These are phyloP conservation scores for Wickerhamomyces alni DNA, from an alignment of 805 yeast genomes.

Conservation along the genomic window DNA sequence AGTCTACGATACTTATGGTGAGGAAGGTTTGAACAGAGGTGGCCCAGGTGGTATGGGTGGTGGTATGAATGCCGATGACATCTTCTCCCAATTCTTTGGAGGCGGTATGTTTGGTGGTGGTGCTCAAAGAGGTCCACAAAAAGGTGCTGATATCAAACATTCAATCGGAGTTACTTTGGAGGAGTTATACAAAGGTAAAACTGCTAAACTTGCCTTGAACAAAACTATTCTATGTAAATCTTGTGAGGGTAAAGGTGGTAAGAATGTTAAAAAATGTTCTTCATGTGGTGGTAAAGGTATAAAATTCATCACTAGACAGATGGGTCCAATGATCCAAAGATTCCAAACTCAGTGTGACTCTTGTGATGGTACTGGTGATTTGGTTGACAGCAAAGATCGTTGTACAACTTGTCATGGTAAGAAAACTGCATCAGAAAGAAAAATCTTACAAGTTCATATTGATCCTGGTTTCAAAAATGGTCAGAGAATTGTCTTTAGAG, in stretches of 20 bases:
- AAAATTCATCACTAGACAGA: constrained; percentile 89
- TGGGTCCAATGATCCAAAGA: constrained; percentile 99
- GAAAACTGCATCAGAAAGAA: constrained; percentile 82
- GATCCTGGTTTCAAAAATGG: constrained; percentile 98
- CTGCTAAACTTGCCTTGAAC: constrained; percentile 88
- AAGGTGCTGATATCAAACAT: constrained; percentile 90
- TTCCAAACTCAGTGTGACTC: constrained; percentile 91
- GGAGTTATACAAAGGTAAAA: constrained; percentile 90
- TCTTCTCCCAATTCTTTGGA: constrained; percentile 81
- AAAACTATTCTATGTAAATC: constrained; percentile 82
- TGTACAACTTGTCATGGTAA: constrained; percentile 87
- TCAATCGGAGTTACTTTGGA: constrained; percentile 80
- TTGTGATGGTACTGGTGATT: constrained; percentile 91
- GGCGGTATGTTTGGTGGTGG: constrained; percentile 53
- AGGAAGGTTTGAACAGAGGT: constrained; percentile 82
- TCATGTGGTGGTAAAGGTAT: constrained; percentile 90
- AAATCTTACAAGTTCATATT: constrained; percentile 88
- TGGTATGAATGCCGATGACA: constrained; percentile 66
- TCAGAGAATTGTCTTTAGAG: constrained; percentile 82
- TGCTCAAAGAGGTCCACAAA: constrained; percentile 76
- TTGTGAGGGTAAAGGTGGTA: constrained; percentile 97
- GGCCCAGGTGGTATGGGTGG: constrained; percentile 53
- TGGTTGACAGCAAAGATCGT: constrained; percentile 77
- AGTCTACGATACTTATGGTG: constrained; percentile 84
- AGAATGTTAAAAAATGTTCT: constrained; percentile 81